These are phyloP conservation scores for Ceratocystis variospora DNA, from an alignment of 2,329 filamentous ascomycete species.

Conservation along the genomic window DNA sequence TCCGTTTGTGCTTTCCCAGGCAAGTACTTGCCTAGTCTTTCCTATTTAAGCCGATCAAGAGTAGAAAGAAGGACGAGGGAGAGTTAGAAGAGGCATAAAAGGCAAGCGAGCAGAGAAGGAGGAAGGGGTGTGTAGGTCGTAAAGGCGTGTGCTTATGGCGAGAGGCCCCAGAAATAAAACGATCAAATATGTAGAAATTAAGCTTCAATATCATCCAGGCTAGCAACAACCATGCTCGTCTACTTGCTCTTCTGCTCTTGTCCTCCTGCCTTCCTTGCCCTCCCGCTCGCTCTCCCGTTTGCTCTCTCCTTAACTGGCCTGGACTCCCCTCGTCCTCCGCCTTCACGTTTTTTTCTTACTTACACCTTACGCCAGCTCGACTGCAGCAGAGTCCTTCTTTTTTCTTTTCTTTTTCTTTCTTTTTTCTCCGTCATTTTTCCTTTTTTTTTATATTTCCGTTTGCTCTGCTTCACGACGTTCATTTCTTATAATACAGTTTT, in stretches of 20 bases:
- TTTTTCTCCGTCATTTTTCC: constrained; percentile 3
- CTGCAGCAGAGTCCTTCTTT: background rate
- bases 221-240: background rate
- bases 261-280: constrained; percentile 2
- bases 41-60: background rate
- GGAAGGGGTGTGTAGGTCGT: background rate
- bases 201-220: background rate
- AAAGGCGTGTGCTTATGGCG: too few relatives aligned
- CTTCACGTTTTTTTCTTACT: background rate
- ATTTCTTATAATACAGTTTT: constrained; percentile 2
- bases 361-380: constrained; percentile 14
- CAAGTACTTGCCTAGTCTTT: background rate
- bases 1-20: background rate
- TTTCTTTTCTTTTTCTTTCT: constrained; percentile 3
- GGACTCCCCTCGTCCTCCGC: constrained; percentile 9
- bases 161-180: background rate
- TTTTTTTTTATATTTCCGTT: background rate
- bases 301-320: constrained; percentile 13
- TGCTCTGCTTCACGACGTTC: constrained; percentile 3
- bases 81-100: background rate
- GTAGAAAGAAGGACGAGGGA: background rate
- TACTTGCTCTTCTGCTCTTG: background rate
- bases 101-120: background rate
- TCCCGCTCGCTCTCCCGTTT: background rate
- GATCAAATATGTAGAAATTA: background rate